Evolutionary conservation across 495 filamentous ascomycete species (phyloP).

Genomic region (Saxophila tyrrhenica): DNA sequence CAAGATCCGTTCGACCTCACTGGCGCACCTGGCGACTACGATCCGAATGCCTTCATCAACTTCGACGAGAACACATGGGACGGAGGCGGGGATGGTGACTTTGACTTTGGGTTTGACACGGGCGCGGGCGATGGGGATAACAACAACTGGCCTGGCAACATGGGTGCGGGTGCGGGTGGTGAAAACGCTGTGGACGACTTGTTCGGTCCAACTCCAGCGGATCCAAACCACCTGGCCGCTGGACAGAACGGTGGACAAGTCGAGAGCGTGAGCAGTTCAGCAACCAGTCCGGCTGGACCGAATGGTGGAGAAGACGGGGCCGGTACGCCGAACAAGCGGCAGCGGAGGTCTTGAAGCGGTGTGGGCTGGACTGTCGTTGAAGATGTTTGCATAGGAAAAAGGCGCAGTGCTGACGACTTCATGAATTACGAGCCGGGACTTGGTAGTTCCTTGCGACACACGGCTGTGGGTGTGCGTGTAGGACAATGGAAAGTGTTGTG

Average conservation of each 20-base stretch:
- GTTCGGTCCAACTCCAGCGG: slow-evolving; percentile 1
- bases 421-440: no score
- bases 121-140: not conserved
- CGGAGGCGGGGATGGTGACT: slow-evolving; percentile 1
- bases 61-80: slow-evolving; percentile 20
- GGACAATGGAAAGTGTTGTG: not conserved
- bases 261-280: slow-evolving; percentile 26
- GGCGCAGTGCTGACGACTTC: not conserved
- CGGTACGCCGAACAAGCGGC: slow-evolving; percentile 14
- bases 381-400: not conserved
- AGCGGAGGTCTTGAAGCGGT: slow-evolving; percentile 1
- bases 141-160: slow-evolving; percentile 4
- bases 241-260: slow-evolving; percentile 14
- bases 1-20: slow-evolving; percentile 23
- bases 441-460: no score
- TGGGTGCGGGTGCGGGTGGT: not conserved
- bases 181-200: slow-evolving; percentile 6
- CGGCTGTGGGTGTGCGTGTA: not conserved
- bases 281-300: slow-evolving; percentile 22
- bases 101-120: slow-evolving; percentile 11
- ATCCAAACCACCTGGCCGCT: not conserved
- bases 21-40: slow-evolving; percentile 26
- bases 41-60: slow-evolving; percentile 26
- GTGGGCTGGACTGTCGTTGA: not conserved
- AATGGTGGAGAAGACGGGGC: slow-evolving; percentile 9